Conservation (phyloP, 2,329 filamentous ascomycete genomes). For the Alternaria ethzedia region DNA sequence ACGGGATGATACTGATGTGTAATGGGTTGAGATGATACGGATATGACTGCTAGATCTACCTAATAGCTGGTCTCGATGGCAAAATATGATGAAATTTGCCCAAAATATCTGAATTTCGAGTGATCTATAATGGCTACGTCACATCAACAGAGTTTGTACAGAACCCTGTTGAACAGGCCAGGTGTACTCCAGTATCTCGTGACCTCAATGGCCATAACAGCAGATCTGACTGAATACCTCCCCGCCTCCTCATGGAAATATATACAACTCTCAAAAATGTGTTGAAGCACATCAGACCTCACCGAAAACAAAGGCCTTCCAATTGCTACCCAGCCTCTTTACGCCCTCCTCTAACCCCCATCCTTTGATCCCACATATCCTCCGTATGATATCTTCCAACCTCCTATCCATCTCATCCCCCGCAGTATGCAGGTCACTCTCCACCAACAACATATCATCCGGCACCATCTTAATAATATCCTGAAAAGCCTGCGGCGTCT, state of each 20-base stretch:
- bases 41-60: not conserved
- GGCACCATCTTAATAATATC: constrained; percentile 76
- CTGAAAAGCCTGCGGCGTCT: constrained; percentile 61
- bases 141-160: not conserved
- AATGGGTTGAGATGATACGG: not conserved
- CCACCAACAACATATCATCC: constrained; percentile 78
- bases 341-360: constrained; percentile 80
- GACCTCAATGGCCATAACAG: not conserved
- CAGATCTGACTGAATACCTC: not conserved
- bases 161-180: not conserved
- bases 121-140: not conserved
- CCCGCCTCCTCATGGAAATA: not conserved
- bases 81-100: not conserved
- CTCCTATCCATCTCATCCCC: constrained; percentile 79
- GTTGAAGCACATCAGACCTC: not conserved
- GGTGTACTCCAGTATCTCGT: not conserved
- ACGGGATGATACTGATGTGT: not conserved
- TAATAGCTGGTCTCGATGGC: not conserved
- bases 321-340: constrained; percentile 73
- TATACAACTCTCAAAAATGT: not conserved
- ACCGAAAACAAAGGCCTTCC: constrained; percentile 77
- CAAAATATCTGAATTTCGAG: not conserved
- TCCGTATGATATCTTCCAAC: constrained; percentile 77
- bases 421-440: constrained; percentile 88
- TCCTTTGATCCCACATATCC: constrained; percentile 76